Base-by-base conservation (phyloP, 2,329 filamentous ascomycete genomes). In the Aaosphaeria pasadenensis region DNA sequence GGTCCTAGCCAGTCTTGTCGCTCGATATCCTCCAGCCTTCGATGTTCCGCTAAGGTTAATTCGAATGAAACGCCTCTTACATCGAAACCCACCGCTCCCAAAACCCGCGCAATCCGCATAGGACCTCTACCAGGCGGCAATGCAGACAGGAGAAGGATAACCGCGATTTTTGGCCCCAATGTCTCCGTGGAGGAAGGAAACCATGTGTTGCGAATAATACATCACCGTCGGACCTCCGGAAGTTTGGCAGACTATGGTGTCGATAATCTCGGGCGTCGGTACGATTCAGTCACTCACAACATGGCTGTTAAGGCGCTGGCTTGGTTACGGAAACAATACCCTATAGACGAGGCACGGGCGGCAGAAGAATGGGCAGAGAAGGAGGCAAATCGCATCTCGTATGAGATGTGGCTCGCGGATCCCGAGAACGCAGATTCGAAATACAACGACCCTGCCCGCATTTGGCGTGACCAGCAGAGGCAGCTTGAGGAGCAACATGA, bases 241-340 rank as follows among this genome's bases (percentile, higher is more conserved):
- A 69, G 66, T 6, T 58, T 73, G 6, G 67, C 63, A 51, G 71
- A 73, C 49, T 66, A 70, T 39, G 71, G 71, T 46, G 63, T 72
- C 6, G 63, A 64, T 49, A 62, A 64, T 39, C 55, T 67, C 11
- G 65, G 64, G 30, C 52, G 50, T 7, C 57, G 62, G 42, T 65
- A 60, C 42, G 51, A 54, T 7, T 55, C 63, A 39, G 55, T 68
- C n/a, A 62, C 50, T 39, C 54, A 58, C 3, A 57, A 57, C 0
- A 51, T 59, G 3, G 65, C 64, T 1, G 45, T 64, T 13, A 64
- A 63, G 30, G 71, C 59, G 5, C 49, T 73, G 28, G 56, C 62
- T 29, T 72, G 66, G 61, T 55, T 73, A 42, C 65, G 71, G 11
- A 52, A 66, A 5, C 47, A 49, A 9, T 67, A 61, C 44, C 71